Base-by-base conservation (phyloP, 495 filamentous ascomycete genomes). In the Penicillium roqueforti region DNA sequence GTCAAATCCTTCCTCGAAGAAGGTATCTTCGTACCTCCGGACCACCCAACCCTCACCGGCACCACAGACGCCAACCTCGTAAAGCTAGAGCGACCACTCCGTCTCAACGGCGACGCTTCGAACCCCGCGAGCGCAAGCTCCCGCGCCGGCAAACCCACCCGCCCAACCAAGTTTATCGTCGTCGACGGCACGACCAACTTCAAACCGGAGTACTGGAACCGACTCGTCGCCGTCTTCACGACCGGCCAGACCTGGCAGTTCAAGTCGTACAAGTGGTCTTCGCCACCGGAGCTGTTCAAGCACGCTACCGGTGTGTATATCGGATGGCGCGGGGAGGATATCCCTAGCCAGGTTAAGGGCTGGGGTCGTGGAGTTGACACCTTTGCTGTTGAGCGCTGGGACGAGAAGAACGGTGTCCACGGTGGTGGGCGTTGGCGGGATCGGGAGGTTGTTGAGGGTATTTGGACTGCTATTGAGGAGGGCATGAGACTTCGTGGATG, bases 211-310 rank as follows among this genome's bases (percentile, higher is more conserved):
- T 97, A 97, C 74, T 99, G 93, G 93, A 83, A 85, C 53, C 85
- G 95, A 18, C 88, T 99, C 9, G 93, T 97, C 8, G 95, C 89
- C 8, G 91, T 99, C 41, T 99, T 99, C 72, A 99, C 93, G 0
- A 99, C 93, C 8, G 93, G 93, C 20, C 93, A 99, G 70, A 86
- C 87, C 10, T 99, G 93, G 93, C 93, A 99, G 70, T 99, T 97
- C 74, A 95, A 96, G 73, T 87, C 84, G 42, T 99, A 97, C 80
- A 95, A 93, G 73, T 97, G 93, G 92, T 85, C 87, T 54, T 83
- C 89, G 23, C 89, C 95, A 4, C 74, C 82, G 3, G 93, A 97
- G 56, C 78, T 99, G 28, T 99, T 99, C 73, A 80, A 83, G 55
- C 87, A 96, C 58, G 86, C 88, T 18, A 77, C 87, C 13, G 93